Evolutionary conservation across 2,329 filamentous ascomycete species (phyloP), one percentile per base, ranked within the genome.

Genomic region (Elsinoe batatas): DNA sequence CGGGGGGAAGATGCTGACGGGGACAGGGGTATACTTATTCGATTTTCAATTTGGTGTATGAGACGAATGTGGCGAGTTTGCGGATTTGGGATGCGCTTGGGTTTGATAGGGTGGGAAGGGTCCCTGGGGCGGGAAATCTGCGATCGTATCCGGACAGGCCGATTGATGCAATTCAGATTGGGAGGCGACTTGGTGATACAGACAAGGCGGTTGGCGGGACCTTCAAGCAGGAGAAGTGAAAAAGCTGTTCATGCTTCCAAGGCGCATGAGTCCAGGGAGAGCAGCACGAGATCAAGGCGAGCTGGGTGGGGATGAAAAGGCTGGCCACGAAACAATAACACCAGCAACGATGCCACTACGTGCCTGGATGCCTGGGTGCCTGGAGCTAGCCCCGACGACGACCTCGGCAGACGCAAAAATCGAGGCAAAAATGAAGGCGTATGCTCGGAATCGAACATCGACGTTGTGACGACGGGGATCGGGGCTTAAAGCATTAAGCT

Each of bases 1-100:
- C n/a, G n/a, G 26, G 26, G 26, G 26, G 26, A 30, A 7, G 26
- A 26, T 26, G 17, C 20, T 40, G 20, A 40, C 44, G 12, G 12
- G 54, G 18, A 6, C 54, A 82, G 79, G 88, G 89, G 47, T 95
- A 95, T 72, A 87, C 85, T 1, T 95, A 95, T 74, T 91, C 87
- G 38, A 88, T 95, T 60, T 95, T 95, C 78, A 95, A 95, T 70
- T 80, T 95, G 50, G 90, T 95, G 5, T 95, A 95, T 74, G 90
- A 95, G 76, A 94, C 87, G 61, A 95, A 95, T 70, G 85, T 93
- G 20, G 90, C 87, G 1, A 91, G 87, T 32, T 91, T 89, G 69
- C 84, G 86, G 60, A 90, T 95, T 65, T 95, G 90, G 90, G 90
- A 95, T 70, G 87, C 85, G 1, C 79, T 95, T 30, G 89, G 89